These are phyloP conservation scores for Russula compacta DNA, from an alignment of 768 basidiomycete species.

Conservation along the genomic window DNA sequence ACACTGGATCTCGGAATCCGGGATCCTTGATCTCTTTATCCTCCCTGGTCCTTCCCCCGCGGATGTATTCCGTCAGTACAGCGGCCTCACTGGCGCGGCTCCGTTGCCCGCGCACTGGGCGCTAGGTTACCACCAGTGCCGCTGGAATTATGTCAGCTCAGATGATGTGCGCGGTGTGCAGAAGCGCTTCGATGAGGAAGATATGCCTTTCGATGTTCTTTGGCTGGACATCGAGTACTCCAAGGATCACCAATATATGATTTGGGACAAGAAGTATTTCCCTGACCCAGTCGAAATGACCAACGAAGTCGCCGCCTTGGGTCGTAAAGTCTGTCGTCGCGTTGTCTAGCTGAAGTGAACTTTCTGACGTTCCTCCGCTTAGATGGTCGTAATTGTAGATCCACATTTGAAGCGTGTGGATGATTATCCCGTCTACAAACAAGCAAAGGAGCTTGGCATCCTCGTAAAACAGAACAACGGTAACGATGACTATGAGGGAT, in stretches of 20 bases:
- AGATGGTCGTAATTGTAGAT: constrained; percentile 98
- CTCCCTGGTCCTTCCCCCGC: constrained; percentile 83
- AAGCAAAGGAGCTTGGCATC: constrained; percentile 72
- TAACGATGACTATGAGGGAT: constrained; percentile 85
- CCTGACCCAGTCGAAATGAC: constrained; percentile 93
- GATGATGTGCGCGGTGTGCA: constrained; percentile 83
- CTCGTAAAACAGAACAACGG: constrained; percentile 78
- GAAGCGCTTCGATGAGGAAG: constrained; percentile 82
- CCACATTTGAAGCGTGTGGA: constrained; percentile 86
- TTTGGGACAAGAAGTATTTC: constrained; percentile 91
- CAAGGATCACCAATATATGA: constrained; percentile 91
- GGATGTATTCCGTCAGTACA: constrained; percentile 80
- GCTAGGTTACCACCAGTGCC: constrained; percentile 92
- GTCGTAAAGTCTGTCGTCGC: constrained; percentile 58
- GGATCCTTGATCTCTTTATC: constrained; percentile 89
- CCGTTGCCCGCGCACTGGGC: constrained; percentile 88
- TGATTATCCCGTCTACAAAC: constrained; percentile 74
- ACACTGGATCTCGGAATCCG: constrained; percentile 97
- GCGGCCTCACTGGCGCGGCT: constrained; percentile 73
- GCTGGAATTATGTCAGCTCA: constrained; percentile 95
- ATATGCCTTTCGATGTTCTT: constrained; percentile 92
- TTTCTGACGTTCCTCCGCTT: constrained; percentile 9
- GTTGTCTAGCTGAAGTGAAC: not conserved
- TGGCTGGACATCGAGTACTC: constrained; percentile 98
- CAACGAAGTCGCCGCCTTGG: constrained; percentile 74